phyloP scores from a whole-genome alignment of 345 rosid species.

The Mallotus nudiflorus region DNA sequence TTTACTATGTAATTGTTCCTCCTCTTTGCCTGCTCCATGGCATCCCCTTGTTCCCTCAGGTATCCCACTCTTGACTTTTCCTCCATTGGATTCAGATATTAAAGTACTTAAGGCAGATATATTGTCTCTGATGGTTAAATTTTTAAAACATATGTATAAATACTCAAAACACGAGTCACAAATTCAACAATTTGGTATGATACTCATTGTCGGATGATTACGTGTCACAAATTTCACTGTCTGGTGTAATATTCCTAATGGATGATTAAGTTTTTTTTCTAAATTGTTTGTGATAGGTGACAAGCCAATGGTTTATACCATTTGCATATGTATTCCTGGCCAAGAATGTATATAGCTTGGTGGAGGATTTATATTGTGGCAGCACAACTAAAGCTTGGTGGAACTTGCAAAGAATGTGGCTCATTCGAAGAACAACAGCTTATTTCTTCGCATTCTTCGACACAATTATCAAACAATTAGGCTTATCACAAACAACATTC shows the following conservation, averaged over 20 bases:
- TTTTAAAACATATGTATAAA: too few relatives aligned
- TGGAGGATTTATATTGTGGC: constrained; percentile 13
- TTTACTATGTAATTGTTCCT: constrained; percentile 32
- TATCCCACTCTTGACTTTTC: constrained; percentile 1
- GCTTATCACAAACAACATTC: constrained; percentile 37
- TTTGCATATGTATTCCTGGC: constrained; percentile 22
- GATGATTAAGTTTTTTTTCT: background rate
- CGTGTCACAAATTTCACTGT: too few relatives aligned
- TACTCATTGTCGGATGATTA: too few relatives aligned
- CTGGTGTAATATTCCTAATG: too few relatives aligned
- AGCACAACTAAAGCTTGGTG: constrained; percentile 33
- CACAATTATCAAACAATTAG: constrained; percentile 25
- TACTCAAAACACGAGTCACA: too few relatives aligned
- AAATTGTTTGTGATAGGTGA: constrained; percentile 12
- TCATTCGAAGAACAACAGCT: constrained; percentile 33
- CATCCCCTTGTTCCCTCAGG: constrained; percentile 47
- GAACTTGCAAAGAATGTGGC: constrained; percentile 41
- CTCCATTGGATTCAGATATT: too few relatives aligned
- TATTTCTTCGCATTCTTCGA: constrained; percentile 37
- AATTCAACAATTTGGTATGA: too few relatives aligned
- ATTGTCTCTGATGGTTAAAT: too few relatives aligned
- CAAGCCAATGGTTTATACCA: constrained; percentile 23
- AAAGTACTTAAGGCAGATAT: too few relatives aligned
- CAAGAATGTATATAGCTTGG: constrained; percentile 8
- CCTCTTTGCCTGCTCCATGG: constrained; percentile 37